Conservation (phyloP, 208 protist genomes). For the Phytomonas francai region DNA sequence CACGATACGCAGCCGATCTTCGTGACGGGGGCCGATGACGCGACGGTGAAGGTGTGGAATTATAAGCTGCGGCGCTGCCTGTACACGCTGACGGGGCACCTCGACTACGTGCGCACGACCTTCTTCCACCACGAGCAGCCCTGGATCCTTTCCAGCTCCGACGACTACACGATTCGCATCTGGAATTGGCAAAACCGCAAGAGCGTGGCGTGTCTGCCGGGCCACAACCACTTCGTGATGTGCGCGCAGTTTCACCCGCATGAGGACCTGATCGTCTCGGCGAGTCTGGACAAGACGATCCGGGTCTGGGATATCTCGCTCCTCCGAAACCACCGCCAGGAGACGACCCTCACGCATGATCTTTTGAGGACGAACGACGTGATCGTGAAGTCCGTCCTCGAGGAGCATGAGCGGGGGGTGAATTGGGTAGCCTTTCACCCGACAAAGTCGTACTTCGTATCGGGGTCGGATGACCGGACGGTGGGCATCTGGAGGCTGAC, state of each 20-base stretch:
- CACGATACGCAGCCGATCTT: conserved; percentile 98
- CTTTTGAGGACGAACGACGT: conserved; percentile 94
- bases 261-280: conserved; percentile 94
- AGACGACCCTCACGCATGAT: conserved; percentile 67
- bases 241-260: conserved; percentile 95
- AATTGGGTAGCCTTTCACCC: conserved; percentile 99
- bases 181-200: conserved; percentile 98
- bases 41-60: conserved; percentile 99
- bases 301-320: conserved; percentile 99
- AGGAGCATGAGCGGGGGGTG: conserved; percentile 98
- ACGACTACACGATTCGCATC: conserved; percentile 99
- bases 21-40: conserved; percentile 98
- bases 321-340: conserved; percentile 58
- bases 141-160: conserved; percentile 97
- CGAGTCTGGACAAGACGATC: conserved; percentile 98
- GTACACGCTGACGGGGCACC: conserved; percentile 96
- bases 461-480: conserved; percentile 95
- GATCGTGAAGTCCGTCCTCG: conserved; percentile 91
- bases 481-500: conserved; percentile 95
- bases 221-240: conserved; percentile 99
- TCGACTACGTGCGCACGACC: conserved; percentile 99
- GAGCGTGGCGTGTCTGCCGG: conserved; percentile 94
- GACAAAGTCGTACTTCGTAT: conserved; percentile 92
- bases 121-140: conserved; percentile 95
- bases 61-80: conserved; percentile 98